These are phyloP conservation scores for Henningerozyma blattae DNA, from an alignment of 805 yeast species.

Conservation along the genomic window DNA sequence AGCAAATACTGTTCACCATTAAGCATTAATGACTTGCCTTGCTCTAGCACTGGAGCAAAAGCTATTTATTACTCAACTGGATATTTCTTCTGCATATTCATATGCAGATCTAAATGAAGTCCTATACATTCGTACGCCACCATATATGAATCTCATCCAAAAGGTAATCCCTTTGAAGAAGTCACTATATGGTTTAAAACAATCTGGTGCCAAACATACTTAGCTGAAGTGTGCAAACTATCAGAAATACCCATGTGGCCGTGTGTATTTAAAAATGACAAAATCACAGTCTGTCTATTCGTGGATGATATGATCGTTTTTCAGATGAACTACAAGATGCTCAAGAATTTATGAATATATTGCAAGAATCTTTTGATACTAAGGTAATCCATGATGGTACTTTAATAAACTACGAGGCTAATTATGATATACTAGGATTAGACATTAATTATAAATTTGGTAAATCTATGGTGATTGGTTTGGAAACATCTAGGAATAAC, in stretches of 20 bases:
- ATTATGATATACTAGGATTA: neutral
- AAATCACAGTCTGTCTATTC: constrained; percentile 3
- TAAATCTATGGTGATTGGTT: no score
- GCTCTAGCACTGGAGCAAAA: constrained; percentile 2
- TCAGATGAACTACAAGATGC: neutral
- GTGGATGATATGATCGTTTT: constrained; percentile 8
- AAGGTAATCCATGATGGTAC: constrained; percentile 6
- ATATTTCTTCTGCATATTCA: constrained; percentile 3
- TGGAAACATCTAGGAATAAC: no score
- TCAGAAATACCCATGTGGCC: constrained; percentile 5
- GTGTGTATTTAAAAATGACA: constrained; percentile 4
- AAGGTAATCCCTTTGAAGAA: constrained; percentile 4
- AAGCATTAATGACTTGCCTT: constrained; percentile 7
- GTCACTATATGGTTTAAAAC: constrained; percentile 4
- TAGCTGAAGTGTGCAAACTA: neutral
- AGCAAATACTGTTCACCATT: constrained; percentile 5
- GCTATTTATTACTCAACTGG: constrained; percentile 3
- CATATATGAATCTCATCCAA: constrained; percentile 2
- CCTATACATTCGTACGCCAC: constrained; percentile 3
- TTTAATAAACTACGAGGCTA: neutral
- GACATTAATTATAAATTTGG: neutral
- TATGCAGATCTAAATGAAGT: constrained; percentile 3
- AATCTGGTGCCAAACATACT: constrained; percentile 2
- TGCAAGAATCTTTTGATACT: constrained; percentile 4
- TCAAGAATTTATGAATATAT: neutral